Evolutionary conservation across 306 rosid species (phyloP), one percentile per base, ranked within the genome.

Genomic region (Alnus rubra): DNA sequence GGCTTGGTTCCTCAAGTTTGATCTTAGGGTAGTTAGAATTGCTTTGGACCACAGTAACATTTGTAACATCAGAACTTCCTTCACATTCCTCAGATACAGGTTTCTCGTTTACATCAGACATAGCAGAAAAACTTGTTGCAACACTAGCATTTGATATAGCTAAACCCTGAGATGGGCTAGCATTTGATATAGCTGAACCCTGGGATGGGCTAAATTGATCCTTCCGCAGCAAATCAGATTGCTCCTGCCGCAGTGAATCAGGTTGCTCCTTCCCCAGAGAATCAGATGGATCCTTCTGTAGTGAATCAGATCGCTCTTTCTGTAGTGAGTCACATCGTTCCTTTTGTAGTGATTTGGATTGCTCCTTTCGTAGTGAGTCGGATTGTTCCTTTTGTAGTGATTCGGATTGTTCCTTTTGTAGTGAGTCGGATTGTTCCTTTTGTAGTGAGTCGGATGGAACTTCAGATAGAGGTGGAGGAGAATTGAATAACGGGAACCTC

Each of bases 401-500:
- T 2, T 54, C 59, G 0, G 60, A 18, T 54, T 54, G 60, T n/a
- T 18, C 60, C 60, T 16, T 53, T 13, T 54, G 19, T 15, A 54
- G 60, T n/a, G 4, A 54, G 23, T 54, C 28, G 6, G 77, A 85
- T 44, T 83, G 76, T 58, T 85, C 89, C 80, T 79, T 84, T 23
- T 76, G 83, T 68, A 84, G 68, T 16, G 87, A 86, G 52, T 79
- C 83, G n/a, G 80, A 81, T 4, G 83, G 75, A 67, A 86, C 98
- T 78, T 87, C 90, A 80, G 90, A 69, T 73, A 83, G 78, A 69
- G 98, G 87, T 3, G 98, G 87, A 67, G 91, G 53, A 50, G 94
- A 82, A 47, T 69, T 84, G 78, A 84, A 69, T 73, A 87, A 45
- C 4, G 90, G 96, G 75, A 87, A 92, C 84, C 92, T 86, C 85